Evolutionary conservation across 129 eudicot species (phyloP).

Genomic region (Mikania micrantha): DNA sequence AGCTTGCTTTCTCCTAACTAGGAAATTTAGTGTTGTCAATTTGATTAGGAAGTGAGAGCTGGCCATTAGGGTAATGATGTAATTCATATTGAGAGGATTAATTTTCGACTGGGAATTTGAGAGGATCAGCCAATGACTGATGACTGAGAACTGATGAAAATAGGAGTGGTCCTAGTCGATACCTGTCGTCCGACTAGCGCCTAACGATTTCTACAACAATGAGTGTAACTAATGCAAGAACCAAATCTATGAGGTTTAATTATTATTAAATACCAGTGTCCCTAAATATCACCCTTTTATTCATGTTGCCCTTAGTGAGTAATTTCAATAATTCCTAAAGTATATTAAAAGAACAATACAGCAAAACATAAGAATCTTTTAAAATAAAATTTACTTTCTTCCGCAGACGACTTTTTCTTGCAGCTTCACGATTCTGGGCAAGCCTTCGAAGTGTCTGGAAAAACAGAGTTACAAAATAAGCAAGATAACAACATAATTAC

Average conservation of each 20-base stretch:
- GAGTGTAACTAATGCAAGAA: neutral
- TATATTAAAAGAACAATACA: neutral
- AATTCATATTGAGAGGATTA: no score
- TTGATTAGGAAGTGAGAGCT: no score
- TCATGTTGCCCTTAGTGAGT: no score
- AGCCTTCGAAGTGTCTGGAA: conserved; percentile 91
- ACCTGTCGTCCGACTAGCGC: no score
- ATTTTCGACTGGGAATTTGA: no score
- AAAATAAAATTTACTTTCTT: conserved; percentile 46
- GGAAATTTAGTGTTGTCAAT: no score
- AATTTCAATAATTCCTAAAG: neutral
- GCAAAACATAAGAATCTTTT: neutral
- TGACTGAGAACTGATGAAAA: no score
- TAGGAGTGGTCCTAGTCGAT: no score
- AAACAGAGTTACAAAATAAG: neutral
- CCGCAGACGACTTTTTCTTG: conserved; percentile 84
- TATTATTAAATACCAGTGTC: neutral
- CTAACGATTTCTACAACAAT: no score
- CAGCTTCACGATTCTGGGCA: conserved; percentile 97
- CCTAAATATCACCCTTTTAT: neutral
- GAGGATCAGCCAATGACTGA: no score
- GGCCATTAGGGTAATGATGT: no score
- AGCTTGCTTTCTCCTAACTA: no score
- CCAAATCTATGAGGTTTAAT: neutral
- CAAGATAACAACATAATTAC: neutral